Evolutionary conservation across 108 stramenopile genomes (phyloP).

Genomic region (Nitzschia sp.): DNA sequence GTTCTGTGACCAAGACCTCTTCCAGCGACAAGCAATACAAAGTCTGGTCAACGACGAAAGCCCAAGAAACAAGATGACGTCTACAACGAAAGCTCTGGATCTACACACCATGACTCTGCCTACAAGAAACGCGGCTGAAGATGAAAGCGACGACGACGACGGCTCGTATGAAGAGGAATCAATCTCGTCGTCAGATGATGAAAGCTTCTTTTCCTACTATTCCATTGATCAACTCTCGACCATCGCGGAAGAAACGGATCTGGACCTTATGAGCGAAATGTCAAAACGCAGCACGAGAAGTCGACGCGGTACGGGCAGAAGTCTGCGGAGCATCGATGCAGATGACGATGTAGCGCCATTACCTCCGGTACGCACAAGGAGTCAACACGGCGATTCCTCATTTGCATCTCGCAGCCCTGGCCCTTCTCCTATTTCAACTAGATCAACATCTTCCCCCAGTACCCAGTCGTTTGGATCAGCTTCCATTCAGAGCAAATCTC

Average conservation of each 20-base stretch:
- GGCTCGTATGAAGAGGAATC: background rate
- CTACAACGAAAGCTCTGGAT: background rate
- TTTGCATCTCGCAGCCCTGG: too few relatives aligned
- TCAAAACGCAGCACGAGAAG: background rate
- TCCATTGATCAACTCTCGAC: background rate
- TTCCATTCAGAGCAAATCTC: too few relatives aligned
- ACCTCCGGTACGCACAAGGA: background rate
- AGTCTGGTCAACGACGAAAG: too few relatives aligned
- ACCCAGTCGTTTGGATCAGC: too few relatives aligned
- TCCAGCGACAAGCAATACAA: too few relatives aligned
- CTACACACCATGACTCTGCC: background rate
- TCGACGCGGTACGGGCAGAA: background rate
- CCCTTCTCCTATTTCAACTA: too few relatives aligned
- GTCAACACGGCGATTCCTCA: background rate
- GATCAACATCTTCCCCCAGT: too few relatives aligned
- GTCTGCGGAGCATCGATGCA: background rate
- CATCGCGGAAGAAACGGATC: conserved; percentile 5
- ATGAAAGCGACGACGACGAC: background rate
- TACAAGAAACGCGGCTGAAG: background rate
- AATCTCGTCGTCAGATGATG: background rate
- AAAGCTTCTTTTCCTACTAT: conserved; percentile 6
- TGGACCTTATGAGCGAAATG: background rate
- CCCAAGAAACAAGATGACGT: too few relatives aligned
- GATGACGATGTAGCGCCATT: background rate
- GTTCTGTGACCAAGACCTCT: too few relatives aligned